Percentiles rank a stretch among this genome's conserved stretches.
phyloP scores from a whole-genome alignment of 495 filamentous ascomycete species.

The Penicillium manginii region DNA sequence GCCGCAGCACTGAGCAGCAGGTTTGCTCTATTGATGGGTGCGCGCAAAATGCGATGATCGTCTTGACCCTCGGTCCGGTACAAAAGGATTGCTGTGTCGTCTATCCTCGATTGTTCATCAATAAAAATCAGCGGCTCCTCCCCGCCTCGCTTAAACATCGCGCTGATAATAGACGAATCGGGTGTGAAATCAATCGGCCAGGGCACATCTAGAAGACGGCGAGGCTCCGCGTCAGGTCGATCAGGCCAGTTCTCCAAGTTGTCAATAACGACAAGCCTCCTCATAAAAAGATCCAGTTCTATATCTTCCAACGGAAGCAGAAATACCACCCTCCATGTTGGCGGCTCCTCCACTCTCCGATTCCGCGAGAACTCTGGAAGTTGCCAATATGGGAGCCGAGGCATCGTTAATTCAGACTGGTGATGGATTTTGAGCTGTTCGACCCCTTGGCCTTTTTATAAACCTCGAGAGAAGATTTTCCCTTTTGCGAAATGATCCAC shows the following conservation, averaged over 20 bases:
- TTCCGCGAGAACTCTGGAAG: background rate
- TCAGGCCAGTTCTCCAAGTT: conserved; percentile 9
- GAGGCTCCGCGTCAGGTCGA: conserved; percentile 6
- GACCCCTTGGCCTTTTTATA: background rate
- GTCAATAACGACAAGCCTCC: conserved; percentile 6
- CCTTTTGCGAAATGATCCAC: background rate
- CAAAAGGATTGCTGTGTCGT: background rate
- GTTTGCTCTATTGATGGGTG: conserved; percentile 5
- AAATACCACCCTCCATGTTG: conserved; percentile 12
- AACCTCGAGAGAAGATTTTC: background rate
- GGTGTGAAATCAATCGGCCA: conserved; percentile 9
- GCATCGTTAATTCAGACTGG: background rate
- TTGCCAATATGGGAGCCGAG: background rate
- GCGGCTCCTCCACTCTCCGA: background rate
- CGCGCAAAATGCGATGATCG: background rate
- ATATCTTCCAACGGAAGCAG: conserved; percentile 6
- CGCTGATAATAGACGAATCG: background rate
- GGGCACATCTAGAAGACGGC: conserved; percentile 10
- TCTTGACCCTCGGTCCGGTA: background rate
- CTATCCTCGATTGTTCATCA: conserved; percentile 4
- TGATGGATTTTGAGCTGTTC: background rate
- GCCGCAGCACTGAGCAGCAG: conserved; percentile 4
- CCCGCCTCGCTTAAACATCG: conserved; percentile 1
- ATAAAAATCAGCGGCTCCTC: conserved; percentile 2
- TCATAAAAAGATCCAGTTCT: conserved; percentile 9